phyloP scores from a whole-genome alignment of 495 filamentous ascomycete species.

The Penicillium verhagenii region DNA sequence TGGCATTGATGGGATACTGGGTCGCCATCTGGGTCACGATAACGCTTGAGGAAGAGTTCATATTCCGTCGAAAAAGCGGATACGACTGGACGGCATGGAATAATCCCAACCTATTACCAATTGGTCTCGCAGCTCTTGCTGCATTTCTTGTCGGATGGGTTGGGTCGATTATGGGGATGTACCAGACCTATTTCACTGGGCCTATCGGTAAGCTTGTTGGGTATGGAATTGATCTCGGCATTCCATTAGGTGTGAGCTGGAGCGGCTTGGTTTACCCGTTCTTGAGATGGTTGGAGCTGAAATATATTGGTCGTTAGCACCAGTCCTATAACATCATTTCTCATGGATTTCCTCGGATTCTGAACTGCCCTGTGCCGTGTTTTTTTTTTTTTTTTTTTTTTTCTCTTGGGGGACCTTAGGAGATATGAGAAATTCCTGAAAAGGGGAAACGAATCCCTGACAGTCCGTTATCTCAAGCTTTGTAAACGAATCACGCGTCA shows the following conservation, averaged over 20 bases:
- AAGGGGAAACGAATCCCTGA: too few species aligned
- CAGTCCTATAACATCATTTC: too few species aligned
- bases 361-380: too few species aligned
- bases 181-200: slow-evolving; percentile 40
- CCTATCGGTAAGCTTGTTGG: slow-evolving; percentile 56
- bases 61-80: slow-evolving; percentile 43
- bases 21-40: slow-evolving; percentile 54
- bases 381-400: too few species aligned
- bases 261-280: not conserved
- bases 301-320: not conserved
- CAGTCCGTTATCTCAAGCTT: too few species aligned
- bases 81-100: slow-evolving; percentile 58
- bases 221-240: slow-evolving; percentile 55
- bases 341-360: too few species aligned
- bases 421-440: too few species aligned
- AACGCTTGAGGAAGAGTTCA: slow-evolving; percentile 51
- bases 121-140: slow-evolving; percentile 52
- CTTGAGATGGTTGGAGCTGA: not conserved
- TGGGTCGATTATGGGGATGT: slow-evolving; percentile 59
- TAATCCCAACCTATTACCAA: slow-evolving; percentile 44
- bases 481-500: too few species aligned
- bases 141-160: slow-evolving; percentile 58
- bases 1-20: slow-evolving; percentile 65
- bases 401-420: too few species aligned
- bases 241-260: slow-evolving; percentile 16